Evolutionary conservation across 345 rosid genomes (phyloP).

Genomic region (Camelina hispida): DNA sequence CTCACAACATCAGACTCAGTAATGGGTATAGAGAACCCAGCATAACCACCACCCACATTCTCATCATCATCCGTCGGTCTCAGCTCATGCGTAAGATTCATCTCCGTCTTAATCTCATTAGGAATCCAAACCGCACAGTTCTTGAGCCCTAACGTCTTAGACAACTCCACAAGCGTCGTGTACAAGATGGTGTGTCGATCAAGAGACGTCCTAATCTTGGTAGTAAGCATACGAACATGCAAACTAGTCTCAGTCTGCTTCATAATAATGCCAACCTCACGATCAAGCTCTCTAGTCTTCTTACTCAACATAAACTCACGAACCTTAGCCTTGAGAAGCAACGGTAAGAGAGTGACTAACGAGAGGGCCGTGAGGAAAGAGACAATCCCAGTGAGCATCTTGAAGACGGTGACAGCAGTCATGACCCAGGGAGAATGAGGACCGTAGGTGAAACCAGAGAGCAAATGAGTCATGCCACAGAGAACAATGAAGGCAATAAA

Average conservation of each 20-base stretch:
- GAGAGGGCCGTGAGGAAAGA: slow-evolving; percentile 89
- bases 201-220: slow-evolving; percentile 80
- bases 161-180: slow-evolving; percentile 87
- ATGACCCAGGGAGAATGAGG: slow-evolving; percentile 76
- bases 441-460: slow-evolving; percentile 85
- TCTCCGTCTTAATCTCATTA: slow-evolving; percentile 63
- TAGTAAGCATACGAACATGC: slow-evolving; percentile 95
- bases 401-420: slow-evolving; percentile 83
- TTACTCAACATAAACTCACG: slow-evolving; percentile 86
- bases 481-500: slow-evolving; percentile 96
- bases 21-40: slow-evolving; percentile 54
- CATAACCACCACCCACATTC: slow-evolving; percentile 27
- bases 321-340: slow-evolving; percentile 91
- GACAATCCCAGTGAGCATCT: slow-evolving; percentile 86
- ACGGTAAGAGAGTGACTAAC: slow-evolving; percentile 76
- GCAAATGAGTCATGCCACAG: slow-evolving; percentile 92
- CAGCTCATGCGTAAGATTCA: slow-evolving; percentile 73
- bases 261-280: slow-evolving; percentile 86
- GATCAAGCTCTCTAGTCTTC: slow-evolving; percentile 82
- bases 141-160: slow-evolving; percentile 77
- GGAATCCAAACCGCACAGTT: slow-evolving; percentile 98
- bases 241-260: slow-evolving; percentile 77
- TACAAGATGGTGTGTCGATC: slow-evolving; percentile 81
- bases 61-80: slow-evolving; percentile 49
- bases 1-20: slow-evolving; percentile 71